These are phyloP conservation scores for Pichia inconspicua DNA, from an alignment of 1,139 yeast species.

Conservation along the genomic window DNA sequence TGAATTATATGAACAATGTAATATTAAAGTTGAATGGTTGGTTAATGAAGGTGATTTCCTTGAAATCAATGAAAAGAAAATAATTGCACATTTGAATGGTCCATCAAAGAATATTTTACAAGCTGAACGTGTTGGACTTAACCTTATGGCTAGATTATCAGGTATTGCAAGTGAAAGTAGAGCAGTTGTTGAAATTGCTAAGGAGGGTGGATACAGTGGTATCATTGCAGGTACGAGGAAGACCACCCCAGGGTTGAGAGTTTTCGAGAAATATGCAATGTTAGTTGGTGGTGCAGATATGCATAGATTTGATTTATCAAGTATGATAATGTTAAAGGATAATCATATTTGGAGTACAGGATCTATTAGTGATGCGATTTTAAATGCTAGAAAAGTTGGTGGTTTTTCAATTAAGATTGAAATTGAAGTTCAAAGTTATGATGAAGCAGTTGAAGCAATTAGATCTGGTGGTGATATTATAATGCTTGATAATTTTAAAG, in stretches of 20 bases:
- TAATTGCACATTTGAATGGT: constrained; percentile 74
- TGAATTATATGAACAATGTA: constrained; percentile 77
- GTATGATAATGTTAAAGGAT: constrained; percentile 95
- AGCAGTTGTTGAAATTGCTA: constrained; percentile 53
- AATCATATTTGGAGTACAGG: constrained; percentile 92
- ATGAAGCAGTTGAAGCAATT: constrained; percentile 87
- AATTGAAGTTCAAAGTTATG: constrained; percentile 79
- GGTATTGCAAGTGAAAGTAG: constrained; percentile 84
- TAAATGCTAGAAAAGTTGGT: constrained; percentile 67
- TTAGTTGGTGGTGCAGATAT: constrained; percentile 91
- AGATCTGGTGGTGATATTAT: constrained; percentile 93
- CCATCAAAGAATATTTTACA: constrained; percentile 70
- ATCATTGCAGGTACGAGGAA: constrained; percentile 95
- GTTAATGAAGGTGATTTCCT: constrained; percentile 60
- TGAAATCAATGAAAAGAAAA: constrained; percentile 48
- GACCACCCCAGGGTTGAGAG: constrained; percentile 92
- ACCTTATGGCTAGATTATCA: constrained; percentile 72
- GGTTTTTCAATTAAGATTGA: constrained; percentile 90
- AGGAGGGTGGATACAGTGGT: constrained; percentile 67
- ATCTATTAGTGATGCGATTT: constrained; percentile 77
- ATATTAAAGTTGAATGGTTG: constrained; percentile 63
- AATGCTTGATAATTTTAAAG: constrained; percentile 85
- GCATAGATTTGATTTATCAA: constrained; percentile 82
- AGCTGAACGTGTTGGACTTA: constrained; percentile 83
- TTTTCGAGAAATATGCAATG: constrained; percentile 89